Evolutionary conservation across 1,284 basidiomycete genomes (phyloP).

Genomic region (Grifola frondosa): DNA sequence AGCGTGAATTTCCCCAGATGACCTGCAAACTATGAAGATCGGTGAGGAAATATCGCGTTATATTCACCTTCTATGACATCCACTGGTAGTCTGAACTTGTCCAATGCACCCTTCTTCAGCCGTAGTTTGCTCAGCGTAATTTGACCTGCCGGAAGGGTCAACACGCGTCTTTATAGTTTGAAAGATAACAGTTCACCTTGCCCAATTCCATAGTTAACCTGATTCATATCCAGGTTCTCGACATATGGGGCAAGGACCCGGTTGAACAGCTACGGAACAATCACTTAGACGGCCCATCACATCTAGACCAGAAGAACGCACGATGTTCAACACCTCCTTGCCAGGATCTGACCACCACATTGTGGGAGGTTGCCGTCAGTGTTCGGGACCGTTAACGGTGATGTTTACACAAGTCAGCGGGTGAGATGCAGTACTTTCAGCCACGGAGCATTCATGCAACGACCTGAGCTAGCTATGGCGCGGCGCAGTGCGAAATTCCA

Average conservation of each 20-base stretch:
- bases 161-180: not conserved
- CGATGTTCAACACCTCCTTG: slow-evolving; percentile 76
- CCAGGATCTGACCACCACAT: slow-evolving; percentile 84
- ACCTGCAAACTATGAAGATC: slow-evolving; percentile 46
- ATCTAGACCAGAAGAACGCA: slow-evolving; percentile 31
- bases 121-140: slow-evolving; percentile 81
- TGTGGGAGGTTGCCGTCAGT: too few relatives aligned
- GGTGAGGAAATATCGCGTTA: not conserved
- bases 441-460: too few relatives aligned
- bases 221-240: slow-evolving; percentile 93
- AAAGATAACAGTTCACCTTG: slow-evolving; percentile 55
- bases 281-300: slow-evolving; percentile 3
- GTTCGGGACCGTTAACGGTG: too few relatives aligned
- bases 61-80: slow-evolving; percentile 88
- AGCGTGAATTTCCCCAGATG: slow-evolving; percentile 92
- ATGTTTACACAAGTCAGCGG: too few relatives aligned
- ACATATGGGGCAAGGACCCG: slow-evolving; percentile 94
- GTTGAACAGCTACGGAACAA: slow-evolving; percentile 71
- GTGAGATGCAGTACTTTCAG: too few relatives aligned
- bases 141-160: slow-evolving; percentile 58
- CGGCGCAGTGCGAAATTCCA: too few relatives aligned
- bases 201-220: slow-evolving; percentile 93
- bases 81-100: slow-evolving; percentile 95
- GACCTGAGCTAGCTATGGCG: too few relatives aligned
- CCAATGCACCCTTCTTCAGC: slow-evolving; percentile 92